Conservation (phyloP, 2,329 filamentous ascomycete species). For the Penicillium freii region DNA sequence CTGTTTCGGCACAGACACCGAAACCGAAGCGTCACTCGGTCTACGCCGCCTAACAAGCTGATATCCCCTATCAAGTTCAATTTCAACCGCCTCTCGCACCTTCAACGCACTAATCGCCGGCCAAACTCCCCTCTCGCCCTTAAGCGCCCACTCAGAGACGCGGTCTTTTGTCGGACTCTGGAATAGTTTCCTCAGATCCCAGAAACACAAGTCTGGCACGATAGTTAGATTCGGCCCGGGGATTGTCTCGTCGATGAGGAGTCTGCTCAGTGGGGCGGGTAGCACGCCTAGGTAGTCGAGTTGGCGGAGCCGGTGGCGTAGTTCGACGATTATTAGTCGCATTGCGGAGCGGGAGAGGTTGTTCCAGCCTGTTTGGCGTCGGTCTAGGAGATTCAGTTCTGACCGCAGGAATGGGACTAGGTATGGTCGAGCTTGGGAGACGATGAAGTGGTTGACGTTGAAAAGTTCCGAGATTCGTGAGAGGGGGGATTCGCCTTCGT, state of each 20-base stretch:
- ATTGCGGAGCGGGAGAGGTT: slow-evolving; percentile 57
- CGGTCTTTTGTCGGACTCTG: slow-evolving; percentile 75
- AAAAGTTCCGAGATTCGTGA: slow-evolving; percentile 76
- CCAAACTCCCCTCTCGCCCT: slow-evolving; percentile 87
- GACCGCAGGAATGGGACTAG: slow-evolving; percentile 80
- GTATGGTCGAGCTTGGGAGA: slow-evolving; percentile 88
- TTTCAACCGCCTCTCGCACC: slow-evolving; percentile 79
- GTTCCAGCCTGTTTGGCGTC: slow-evolving; percentile 59
- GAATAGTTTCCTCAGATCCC: slow-evolving; percentile 75
- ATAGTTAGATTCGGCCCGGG: slow-evolving; percentile 76
- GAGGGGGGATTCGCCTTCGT: slow-evolving; percentile 66
- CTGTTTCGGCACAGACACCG: slow-evolving; percentile 12
- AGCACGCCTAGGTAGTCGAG: slow-evolving; percentile 74
- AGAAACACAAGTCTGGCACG: slow-evolving; percentile 71
- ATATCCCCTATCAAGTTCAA: slow-evolving; percentile 82
- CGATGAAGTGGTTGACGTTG: slow-evolving; percentile 93
- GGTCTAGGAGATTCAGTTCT: slow-evolving; percentile 71
- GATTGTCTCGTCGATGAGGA: slow-evolving; percentile 78
- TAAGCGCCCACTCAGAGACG: slow-evolving; percentile 78
- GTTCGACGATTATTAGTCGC: slow-evolving; percentile 70
- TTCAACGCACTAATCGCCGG: slow-evolving; percentile 79
- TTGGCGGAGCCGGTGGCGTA: slow-evolving; percentile 77
- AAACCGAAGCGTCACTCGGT: slow-evolving; percentile 29
- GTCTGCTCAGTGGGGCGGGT: slow-evolving; percentile 66
- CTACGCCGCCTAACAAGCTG: slow-evolving; percentile 64